Evolutionary conservation across 106 monocot genomes (phyloP), one percentile per base, ranked within the genome.

Genomic region (Dactylorhiza incarnata): DNA sequence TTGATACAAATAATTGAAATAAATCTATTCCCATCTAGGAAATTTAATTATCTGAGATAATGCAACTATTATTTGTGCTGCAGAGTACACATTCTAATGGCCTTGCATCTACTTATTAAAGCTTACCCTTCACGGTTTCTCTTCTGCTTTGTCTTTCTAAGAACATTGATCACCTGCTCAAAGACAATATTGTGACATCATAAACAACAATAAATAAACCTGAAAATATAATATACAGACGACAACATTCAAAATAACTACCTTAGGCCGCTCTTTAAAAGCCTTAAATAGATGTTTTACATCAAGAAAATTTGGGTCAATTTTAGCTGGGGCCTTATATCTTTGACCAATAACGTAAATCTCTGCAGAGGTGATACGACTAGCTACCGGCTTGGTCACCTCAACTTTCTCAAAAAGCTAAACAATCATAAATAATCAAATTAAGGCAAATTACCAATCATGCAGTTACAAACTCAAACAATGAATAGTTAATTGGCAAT

Each of bases 401-500:
- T 91, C 91, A 74, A 96, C 93, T 84, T 93, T 96, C 48, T 91
- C 91, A 83, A 96, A 96, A 26, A 97, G 87, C 96, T 96, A 85
- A 13, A 73, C 13, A 56, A 22, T 59, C 66, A 24, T 7, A 6
- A 77, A 44, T 80, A 19, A 66, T 15, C 65, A 8, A 53, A 47
- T 23, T 73, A 46, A 73, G 76, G 12, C 23, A 59, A 51, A 14
- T 48, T 6, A 43, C 22, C 5, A 3, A 23, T 44, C 9, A 75
- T 75, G n/a, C 22, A 47, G 6, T 47, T 4, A 6, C 26, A 66
- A 71, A 72, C 19, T 5, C 19, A 13, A 19, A 11, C 6, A 24
- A 78, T 48, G 46, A 29, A n/a, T 1, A 45, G 66, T 4, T 0
- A 73, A 8, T 9, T 56, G 61, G 52, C 5, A 19, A 46, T 20